These are phyloP conservation scores for Eleusine coracana DNA, from an alignment of 176 grass and related monocot species.

Conservation along the genomic window DNA sequence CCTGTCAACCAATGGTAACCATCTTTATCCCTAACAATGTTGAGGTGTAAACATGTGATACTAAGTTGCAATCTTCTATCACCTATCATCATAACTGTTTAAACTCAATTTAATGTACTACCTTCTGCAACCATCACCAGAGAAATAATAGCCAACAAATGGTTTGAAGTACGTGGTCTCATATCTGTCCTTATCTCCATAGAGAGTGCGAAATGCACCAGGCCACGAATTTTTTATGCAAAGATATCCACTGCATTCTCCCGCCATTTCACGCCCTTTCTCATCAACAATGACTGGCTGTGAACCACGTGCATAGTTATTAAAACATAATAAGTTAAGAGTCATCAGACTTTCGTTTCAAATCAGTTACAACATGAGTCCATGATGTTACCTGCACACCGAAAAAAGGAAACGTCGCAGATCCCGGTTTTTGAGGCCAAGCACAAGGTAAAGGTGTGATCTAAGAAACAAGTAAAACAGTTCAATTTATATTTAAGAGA, in stretches of 20 bases:
- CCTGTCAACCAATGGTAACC: constrained; percentile 95
- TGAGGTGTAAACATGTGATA: constrained; percentile 27
- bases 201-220: constrained; percentile 90
- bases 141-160: constrained; percentile 96
- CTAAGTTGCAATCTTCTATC: background rate
- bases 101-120: constrained; percentile 33
- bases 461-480: constrained; percentile 47
- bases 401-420: constrained; percentile 95
- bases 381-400: constrained; percentile 72
- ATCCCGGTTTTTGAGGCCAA: constrained; percentile 96
- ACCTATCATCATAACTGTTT: background rate
- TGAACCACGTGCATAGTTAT: constrained; percentile 20
- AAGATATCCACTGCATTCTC: constrained; percentile 98
- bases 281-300: constrained; percentile 94
- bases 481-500: constrained; percentile 2
- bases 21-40: constrained; percentile 79
- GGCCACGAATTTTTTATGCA: constrained; percentile 99
- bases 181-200: constrained; percentile 97
- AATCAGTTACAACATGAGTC: background rate
- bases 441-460: constrained; percentile 92
- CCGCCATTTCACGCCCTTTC: constrained; percentile 82
- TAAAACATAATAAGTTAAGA: constrained; percentile 9
- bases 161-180: constrained; percentile 99
- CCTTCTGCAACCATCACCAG: constrained; percentile 96
- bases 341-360: background rate